Evolutionary conservation across 1,284 basidiomycete species (phyloP).

Genomic region (Vanrija sp.): DNA sequence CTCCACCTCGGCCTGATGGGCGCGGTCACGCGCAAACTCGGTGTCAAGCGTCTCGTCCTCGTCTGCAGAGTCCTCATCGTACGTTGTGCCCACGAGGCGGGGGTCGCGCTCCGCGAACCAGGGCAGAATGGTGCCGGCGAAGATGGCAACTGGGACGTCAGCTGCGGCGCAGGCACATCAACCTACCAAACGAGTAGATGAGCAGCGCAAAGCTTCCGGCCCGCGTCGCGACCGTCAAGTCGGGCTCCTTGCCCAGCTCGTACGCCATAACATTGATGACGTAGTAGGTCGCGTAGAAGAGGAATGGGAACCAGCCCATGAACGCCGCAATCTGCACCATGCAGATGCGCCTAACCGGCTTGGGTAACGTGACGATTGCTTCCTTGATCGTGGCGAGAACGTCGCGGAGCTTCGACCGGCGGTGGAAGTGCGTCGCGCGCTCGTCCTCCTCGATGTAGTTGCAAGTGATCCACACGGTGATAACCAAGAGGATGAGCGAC

Average conservation of each 20-base stretch:
- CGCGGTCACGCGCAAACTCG: slow-evolving; percentile 38
- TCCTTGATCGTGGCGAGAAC: slow-evolving; percentile 69
- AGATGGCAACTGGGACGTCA: slow-evolving; percentile 65
- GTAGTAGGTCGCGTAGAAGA: slow-evolving; percentile 93
- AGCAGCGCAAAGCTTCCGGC: slow-evolving; percentile 85
- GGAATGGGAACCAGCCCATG: slow-evolving; percentile 77
- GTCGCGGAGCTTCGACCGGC: slow-evolving; percentile 52
- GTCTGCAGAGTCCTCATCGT: slow-evolving; percentile 49
- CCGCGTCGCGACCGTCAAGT: slow-evolving; percentile 74
- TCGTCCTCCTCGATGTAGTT: slow-evolving; percentile 71
- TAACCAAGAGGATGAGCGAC: slow-evolving; percentile 69
- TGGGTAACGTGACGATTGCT: slow-evolving; percentile 70
- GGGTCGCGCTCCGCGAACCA: slow-evolving; percentile 73
- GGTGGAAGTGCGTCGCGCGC: slow-evolving; percentile 50
- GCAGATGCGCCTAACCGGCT: slow-evolving; percentile 79
- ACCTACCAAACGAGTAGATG: slow-evolving; percentile 75
- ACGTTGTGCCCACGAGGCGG: slow-evolving; percentile 56
- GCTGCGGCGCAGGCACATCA: background rate
- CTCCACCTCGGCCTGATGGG: slow-evolving; percentile 63
- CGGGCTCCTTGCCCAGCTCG: slow-evolving; percentile 65
- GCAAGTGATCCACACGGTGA: slow-evolving; percentile 84
- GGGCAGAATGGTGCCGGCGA: slow-evolving; percentile 77
- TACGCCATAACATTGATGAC: slow-evolving; percentile 85
- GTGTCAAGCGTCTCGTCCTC: slow-evolving; percentile 54
- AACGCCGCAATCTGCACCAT: slow-evolving; percentile 60